phyloP scores from a whole-genome alignment of 2,329 filamentous ascomycete species.

The Fusarium cyanostomum region DNA sequence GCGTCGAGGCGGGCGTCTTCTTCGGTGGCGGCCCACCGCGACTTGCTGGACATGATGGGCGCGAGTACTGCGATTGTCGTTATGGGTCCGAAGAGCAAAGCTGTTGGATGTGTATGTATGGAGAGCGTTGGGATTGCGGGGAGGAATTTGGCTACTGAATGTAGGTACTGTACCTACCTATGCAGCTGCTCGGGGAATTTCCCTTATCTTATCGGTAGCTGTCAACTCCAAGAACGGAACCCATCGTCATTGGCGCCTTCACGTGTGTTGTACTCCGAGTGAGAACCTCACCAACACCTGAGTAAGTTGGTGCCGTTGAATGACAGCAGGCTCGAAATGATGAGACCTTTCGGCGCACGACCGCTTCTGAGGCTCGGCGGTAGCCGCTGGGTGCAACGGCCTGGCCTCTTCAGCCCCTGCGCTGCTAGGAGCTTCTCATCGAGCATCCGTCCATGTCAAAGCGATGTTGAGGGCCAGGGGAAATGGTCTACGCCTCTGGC shows the following conservation, averaged over 20 bases:
- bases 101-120: background rate
- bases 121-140: constrained; percentile 4
- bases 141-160: background rate
- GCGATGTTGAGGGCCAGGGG: constrained; percentile 53
- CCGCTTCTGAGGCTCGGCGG: constrained; percentile 17
- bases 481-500: constrained; percentile 94
- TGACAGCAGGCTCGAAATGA: constrained; percentile 19
- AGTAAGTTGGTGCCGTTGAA: background rate
- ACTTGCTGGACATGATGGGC: constrained; percentile 69
- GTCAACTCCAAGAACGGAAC: constrained; percentile 19
- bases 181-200: constrained; percentile 6
- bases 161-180: background rate
- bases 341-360: constrained; percentile 26
- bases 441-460: constrained; percentile 26
- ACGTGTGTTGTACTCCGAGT: constrained; percentile 12
- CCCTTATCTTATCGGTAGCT: constrained; percentile 40
- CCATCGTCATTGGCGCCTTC: constrained; percentile 27
- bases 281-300: background rate
- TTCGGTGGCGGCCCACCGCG: constrained; percentile 88
- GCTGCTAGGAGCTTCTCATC: constrained; percentile 43
- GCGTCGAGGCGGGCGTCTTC: constrained; percentile 81
- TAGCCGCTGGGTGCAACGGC: constrained; percentile 19
- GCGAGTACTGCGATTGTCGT: background rate
- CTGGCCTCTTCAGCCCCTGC: constrained; percentile 15
- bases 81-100: background rate